Percentiles rank a stretch among this genome's conserved stretches.
phyloP scores from a whole-genome alignment of 192 early-diverging fungal species.

The Coemansia umbellata region DNA sequence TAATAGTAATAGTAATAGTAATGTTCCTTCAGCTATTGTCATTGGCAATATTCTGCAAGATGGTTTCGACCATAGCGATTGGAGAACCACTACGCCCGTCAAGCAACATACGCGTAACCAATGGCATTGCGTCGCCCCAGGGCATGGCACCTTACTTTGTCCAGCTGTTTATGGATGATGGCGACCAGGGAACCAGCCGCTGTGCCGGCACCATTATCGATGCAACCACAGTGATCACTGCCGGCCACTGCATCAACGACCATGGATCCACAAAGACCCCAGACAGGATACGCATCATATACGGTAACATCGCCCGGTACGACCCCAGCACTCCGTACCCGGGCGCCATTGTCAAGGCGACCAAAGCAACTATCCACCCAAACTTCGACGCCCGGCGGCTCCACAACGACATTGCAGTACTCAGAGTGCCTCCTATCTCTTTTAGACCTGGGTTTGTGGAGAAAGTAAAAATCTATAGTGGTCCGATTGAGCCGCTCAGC shows the following conservation, averaged over 20 bases:
- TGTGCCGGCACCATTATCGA: slow-evolving; percentile 46
- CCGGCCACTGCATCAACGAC: slow-evolving; percentile 28
- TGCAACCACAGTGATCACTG: slow-evolving; percentile 26
- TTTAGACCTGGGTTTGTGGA: slow-evolving; percentile 15
- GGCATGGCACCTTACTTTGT: slow-evolving; percentile 31
- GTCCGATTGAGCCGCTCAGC: slow-evolving; percentile 11
- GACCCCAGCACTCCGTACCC: too few species aligned
- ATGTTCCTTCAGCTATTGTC: too few species aligned
- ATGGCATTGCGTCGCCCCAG: slow-evolving; percentile 20
- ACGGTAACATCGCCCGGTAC: slow-evolving; percentile 10
- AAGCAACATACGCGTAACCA: slow-evolving; percentile 32
- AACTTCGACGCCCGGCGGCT: slow-evolving; percentile 9
- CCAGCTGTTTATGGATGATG: slow-evolving; percentile 2
- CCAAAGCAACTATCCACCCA: slow-evolving; percentile 20
- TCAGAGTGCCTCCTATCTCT: slow-evolving; percentile 13
- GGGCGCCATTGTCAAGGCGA: slow-evolving; percentile 14
- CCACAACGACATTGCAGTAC: slow-evolving; percentile 42
- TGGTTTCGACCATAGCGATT: too few species aligned
- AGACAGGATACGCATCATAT: slow-evolving; percentile 14
- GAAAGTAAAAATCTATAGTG: slow-evolving; percentile 17
- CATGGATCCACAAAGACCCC: not conserved
- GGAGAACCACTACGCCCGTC: too few species aligned
- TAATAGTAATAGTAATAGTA: too few species aligned
- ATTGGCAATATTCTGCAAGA: too few species aligned
- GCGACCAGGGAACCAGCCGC: slow-evolving; percentile 7